Conservation (phyloP, 768 basidiomycete genomes). For the Gyrodon lividus region DNA sequence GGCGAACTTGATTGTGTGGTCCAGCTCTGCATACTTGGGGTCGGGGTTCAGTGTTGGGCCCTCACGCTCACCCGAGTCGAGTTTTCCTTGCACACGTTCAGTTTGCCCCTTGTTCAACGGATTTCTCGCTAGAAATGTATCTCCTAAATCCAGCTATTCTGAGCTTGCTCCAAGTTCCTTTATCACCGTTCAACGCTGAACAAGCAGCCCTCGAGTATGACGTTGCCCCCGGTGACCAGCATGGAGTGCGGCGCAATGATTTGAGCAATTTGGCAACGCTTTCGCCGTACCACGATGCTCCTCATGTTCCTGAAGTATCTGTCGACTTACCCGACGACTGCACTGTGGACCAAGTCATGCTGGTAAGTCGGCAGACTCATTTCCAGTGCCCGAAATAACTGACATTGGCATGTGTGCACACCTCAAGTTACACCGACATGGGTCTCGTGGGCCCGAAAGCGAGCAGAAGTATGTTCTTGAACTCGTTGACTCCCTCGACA, state of each 20-base stretch:
- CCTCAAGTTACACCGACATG: conserved; percentile 41
- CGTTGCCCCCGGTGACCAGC: background rate
- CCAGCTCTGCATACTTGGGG: too few species aligned
- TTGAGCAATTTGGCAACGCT: conserved; percentile 32
- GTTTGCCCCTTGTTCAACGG: background rate
- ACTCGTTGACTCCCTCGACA: conserved; percentile 33
- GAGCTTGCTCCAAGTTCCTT: conserved; percentile 7
- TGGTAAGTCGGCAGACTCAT: conserved; percentile 23
- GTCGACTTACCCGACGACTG: conserved; percentile 37
- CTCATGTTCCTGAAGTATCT: conserved; percentile 27
- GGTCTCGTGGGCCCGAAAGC: conserved; percentile 37
- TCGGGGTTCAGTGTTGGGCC: too few species aligned
- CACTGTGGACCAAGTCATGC: conserved; percentile 37
- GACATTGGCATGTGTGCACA: background rate
- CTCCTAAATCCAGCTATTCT: conserved; percentile 13
- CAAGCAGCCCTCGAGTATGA: background rate
- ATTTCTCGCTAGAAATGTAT: conserved; percentile 11
- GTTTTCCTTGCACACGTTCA: too few species aligned
- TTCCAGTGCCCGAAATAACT: background rate
- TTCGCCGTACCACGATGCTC: conserved; percentile 37
- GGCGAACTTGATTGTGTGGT: too few species aligned
- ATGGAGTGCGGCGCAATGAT: background rate
- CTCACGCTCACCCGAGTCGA: too few species aligned
- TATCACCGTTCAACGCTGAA: background rate
- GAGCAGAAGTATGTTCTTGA: conserved; percentile 33